A percentile compares a stretch with the other conserved stretches of the same genome.
Evolutionary conservation across 116 monocot genomes (phyloP).

Genomic region (Papilionanthe hybrid): DNA sequence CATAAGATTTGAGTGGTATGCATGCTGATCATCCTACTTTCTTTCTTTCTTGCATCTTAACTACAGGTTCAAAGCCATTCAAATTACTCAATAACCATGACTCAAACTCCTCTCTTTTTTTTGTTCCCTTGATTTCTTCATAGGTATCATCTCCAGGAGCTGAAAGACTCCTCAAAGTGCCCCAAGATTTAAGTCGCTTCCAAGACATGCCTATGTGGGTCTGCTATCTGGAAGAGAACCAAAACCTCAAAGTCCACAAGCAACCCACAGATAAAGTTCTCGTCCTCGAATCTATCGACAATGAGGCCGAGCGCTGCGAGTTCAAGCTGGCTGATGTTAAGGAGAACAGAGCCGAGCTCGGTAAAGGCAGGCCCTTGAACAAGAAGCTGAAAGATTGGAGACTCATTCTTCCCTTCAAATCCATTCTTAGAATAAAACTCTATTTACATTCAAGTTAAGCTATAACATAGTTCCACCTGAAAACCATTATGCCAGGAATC

Average conservation of each 20-base stretch:
- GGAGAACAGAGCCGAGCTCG: conserved; percentile 43
- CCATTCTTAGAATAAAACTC: conserved; percentile 40
- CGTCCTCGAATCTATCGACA: conserved; percentile 45
- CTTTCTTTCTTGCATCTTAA: not conserved
- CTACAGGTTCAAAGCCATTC: too few relatives aligned
- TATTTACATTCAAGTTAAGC: conserved; percentile 35
- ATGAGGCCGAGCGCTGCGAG: conserved; percentile 26
- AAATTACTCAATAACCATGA: not conserved
- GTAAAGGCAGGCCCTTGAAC: conserved; percentile 68
- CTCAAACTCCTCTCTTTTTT: not conserved
- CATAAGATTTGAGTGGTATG: too few relatives aligned
- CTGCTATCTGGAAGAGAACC: conserved; percentile 40
- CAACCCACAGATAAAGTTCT: conserved; percentile 38
- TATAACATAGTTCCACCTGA: not conserved
- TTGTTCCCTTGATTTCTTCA: not conserved
- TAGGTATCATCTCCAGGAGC: conserved; percentile 96
- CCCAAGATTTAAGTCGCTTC: conserved; percentile 74
- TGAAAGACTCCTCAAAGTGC: conserved; percentile 60
- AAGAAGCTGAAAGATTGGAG: conserved; percentile 79
- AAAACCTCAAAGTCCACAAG: conserved; percentile 7
- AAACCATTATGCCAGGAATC: conserved; percentile 34
- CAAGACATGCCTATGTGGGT: conserved; percentile 66
- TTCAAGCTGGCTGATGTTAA: conserved; percentile 85
- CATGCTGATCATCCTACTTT: too few relatives aligned
- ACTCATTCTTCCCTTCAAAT: conserved; percentile 39